Evolutionary conservation across 2,329 filamentous ascomycete species (phyloP), one percentile per base, ranked within the genome.

Genomic region (Colletotrichum echinochloae): DNA sequence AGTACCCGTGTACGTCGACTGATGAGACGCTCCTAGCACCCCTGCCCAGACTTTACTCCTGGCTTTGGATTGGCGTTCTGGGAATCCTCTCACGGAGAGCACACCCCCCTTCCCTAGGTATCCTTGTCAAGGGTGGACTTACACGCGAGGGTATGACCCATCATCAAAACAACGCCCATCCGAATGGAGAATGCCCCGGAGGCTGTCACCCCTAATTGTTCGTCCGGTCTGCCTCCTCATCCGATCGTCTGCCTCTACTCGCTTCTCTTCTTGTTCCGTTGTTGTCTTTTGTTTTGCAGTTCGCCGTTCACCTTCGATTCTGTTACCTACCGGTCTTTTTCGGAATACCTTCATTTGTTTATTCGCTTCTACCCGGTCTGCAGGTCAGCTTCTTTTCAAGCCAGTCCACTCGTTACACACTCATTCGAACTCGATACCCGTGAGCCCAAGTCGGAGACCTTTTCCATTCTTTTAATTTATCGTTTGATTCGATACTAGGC

Each of bases 271-370:
- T 71, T 51, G 60, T 54, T 66, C 48, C 56, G 54, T 72, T 61
- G 23, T 60, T 68, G 44, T 23, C n/a, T 44, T 18, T 44, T 44
- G 5, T 48, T 51, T 60, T 37, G 44, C 44, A 51, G 65, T 70
- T 64, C 41, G 46, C 66, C 44, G 65, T 70, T 64, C 41, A 52
- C 66, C 44, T 70, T 66, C 65, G 30, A 54, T 72, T 65, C 70
- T 63, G 54, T 48, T 51, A 52, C 49, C 56, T n/a, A 20, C 44
- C 56, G 39, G 11, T 61, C 59, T 65, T 66, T 66, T 57, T 60
- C 63, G 61, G 37, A 60, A 66, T 61, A 37, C 39, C 56, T 67
- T 66, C 37, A 41, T 60, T 71, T 56, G 44, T 60, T 39, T 57
- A 23, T 28, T 71, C 65, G 54, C 56, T 69, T 60, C 59, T 35